These are phyloP conservation scores for Phoenix roebelenii DNA, from an alignment of 176 grass and related monocot genomes.

Conservation along the genomic window DNA sequence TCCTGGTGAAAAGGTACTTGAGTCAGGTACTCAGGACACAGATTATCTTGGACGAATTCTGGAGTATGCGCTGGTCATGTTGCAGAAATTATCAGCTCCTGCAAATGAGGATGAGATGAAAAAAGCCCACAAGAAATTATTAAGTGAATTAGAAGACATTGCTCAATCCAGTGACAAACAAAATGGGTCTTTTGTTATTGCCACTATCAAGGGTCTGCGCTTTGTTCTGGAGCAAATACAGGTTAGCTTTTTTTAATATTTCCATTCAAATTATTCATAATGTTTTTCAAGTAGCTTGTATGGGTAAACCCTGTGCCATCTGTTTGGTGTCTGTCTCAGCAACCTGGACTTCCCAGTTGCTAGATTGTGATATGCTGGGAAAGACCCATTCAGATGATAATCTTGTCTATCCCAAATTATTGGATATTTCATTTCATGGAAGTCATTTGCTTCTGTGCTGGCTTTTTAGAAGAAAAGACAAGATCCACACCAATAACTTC, in stretches of 20 bases:
- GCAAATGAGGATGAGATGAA: conserved; percentile 75
- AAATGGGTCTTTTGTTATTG: conserved; percentile 52
- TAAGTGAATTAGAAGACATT: conserved; percentile 50
- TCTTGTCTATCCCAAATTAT: too few relatives aligned
- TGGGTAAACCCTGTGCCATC: too few relatives aligned
- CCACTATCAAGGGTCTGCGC: conserved; percentile 63
- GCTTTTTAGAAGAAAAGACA: too few relatives aligned
- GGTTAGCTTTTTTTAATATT: conserved; percentile 20
- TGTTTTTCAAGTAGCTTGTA: too few relatives aligned
- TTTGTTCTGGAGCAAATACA: conserved; percentile 91
- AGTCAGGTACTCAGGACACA: conserved; percentile 43
- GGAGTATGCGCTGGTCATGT: conserved; percentile 54
- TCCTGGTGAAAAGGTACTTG: conserved; percentile 49
- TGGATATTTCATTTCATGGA: too few relatives aligned
- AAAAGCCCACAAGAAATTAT: conserved; percentile 53
- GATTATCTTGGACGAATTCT: conserved; percentile 73
- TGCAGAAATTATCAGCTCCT: conserved; percentile 54
- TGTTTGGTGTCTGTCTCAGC: too few relatives aligned
- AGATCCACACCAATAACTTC: too few relatives aligned
- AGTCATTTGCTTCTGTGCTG: too few relatives aligned
- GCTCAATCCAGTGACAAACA: conserved; percentile 36
- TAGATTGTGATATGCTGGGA: too few relatives aligned
- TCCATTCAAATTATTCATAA: too few relatives aligned
- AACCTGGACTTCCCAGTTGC: too few relatives aligned
- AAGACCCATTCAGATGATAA: too few relatives aligned